These are phyloP conservation scores for Oryza longistaminata DNA, from an alignment of 176 grass and related monocot species.

Conservation along the genomic window DNA sequence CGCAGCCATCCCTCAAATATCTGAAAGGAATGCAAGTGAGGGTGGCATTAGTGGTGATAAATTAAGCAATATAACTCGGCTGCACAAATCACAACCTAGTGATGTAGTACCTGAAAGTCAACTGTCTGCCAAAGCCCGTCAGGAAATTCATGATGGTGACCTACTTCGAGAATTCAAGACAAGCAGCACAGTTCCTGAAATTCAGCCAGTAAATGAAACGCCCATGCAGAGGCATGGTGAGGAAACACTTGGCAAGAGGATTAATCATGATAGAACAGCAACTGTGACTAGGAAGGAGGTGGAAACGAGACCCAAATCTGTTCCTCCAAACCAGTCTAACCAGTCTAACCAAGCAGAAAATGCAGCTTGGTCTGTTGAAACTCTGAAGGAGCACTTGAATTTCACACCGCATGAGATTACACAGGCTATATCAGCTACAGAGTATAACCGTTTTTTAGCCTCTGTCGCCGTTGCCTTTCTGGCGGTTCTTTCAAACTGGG, in stretches of 20 bases:
- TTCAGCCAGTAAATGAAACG: slow-evolving; percentile 34
- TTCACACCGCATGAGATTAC: slow-evolving; percentile 58
- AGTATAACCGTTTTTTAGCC: slow-evolving; percentile 60
- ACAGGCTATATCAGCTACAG: slow-evolving; percentile 56
- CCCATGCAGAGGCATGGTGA: background rate
- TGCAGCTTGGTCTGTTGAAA: slow-evolving; percentile 38
- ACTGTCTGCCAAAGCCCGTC: background rate
- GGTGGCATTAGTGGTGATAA: slow-evolving; percentile 3
- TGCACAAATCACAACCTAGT: slow-evolving; percentile 11
- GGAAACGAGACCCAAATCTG: slow-evolving; percentile 3
- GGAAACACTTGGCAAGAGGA: slow-evolving; percentile 25
- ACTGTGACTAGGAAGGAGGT: slow-evolving; percentile 16
- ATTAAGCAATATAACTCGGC: slow-evolving; percentile 13
- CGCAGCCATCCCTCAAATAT: background rate
- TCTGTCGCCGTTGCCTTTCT: slow-evolving; percentile 53
- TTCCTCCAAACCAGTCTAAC: slow-evolving; percentile 17
- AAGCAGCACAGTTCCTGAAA: slow-evolving; percentile 39
- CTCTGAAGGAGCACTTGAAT: slow-evolving; percentile 37
- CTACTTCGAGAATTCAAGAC: slow-evolving; percentile 31
- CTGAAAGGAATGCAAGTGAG: background rate
- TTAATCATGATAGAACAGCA: background rate
- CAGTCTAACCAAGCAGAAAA: slow-evolving; percentile 32
- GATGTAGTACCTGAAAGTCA: background rate
- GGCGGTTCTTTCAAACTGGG: slow-evolving; percentile 57
- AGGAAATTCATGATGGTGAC: slow-evolving; percentile 27